These are phyloP conservation scores for Reutealis trisperma DNA, from an alignment of 345 rosid genomes.

Conservation along the genomic window DNA sequence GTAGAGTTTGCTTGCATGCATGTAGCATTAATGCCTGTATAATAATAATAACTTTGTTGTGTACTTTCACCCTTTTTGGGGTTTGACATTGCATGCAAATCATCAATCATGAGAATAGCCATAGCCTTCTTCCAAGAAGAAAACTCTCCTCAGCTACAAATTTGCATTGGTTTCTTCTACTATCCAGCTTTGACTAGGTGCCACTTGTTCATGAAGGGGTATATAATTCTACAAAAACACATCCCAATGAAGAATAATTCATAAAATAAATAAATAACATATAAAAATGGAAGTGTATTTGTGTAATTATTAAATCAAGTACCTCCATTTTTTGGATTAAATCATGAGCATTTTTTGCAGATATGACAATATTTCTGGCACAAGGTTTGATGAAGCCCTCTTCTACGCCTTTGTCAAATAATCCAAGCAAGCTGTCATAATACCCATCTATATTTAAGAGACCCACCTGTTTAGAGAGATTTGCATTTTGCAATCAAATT, in stretches of 20 bases:
- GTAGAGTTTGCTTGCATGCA: neutral
- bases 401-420: constrained; percentile 60
- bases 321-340: constrained; percentile 52
- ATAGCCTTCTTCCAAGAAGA: too few species aligned
- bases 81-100: neutral
- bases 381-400: constrained; percentile 54
- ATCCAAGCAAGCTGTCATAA: constrained; percentile 49
- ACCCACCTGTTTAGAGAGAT: constrained; percentile 40
- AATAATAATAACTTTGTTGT: neutral
- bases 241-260: neutral
- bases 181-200: constrained; percentile 37
- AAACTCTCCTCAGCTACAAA: constrained; percentile 6
- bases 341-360: constrained; percentile 44
- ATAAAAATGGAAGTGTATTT: too few species aligned
- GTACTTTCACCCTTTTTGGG: neutral
- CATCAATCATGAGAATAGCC: neutral
- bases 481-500: too few species aligned
- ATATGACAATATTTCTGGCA: constrained; percentile 45
- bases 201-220: constrained; percentile 42
- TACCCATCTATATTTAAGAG: constrained; percentile 57
- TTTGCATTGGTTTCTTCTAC: constrained; percentile 2
- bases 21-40: neutral
- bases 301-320: neutral
- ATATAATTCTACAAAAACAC: constrained; percentile 44
- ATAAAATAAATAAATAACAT: neutral